These are phyloP conservation scores for Dictyostelium discoideum DNA, from an alignment of 78 protist species.

Conservation along the genomic window DNA sequence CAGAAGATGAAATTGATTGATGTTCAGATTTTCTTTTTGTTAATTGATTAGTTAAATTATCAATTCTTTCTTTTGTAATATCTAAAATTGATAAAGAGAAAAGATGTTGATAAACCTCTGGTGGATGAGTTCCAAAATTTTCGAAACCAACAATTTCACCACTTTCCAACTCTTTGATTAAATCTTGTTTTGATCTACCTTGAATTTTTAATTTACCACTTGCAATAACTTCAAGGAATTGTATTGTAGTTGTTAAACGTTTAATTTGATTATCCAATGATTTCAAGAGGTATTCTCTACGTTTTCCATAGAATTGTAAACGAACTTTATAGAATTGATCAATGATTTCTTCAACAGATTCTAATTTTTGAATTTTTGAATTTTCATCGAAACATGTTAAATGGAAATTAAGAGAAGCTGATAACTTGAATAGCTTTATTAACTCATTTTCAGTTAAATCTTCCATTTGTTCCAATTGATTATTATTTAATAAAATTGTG, in stretches of 20 bases:
- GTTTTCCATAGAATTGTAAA: slow-evolving; percentile 39
- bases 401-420: neutral
- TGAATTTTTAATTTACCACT: slow-evolving; percentile 31
- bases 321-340: slow-evolving; percentile 46
- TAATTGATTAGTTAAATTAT: neutral
- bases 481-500: neutral
- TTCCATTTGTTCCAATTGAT: slow-evolving; percentile 1
- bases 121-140: slow-evolving; percentile 1
- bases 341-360: neutral
- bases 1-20: neutral
- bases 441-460: slow-evolving; percentile 36
- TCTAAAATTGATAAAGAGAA: slow-evolving; percentile 63
- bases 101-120: slow-evolving; percentile 42
- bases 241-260: neutral
- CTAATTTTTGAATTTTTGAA: slow-evolving; percentile 7
- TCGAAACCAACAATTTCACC: neutral
- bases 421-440: slow-evolving; percentile 23
- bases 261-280: neutral
- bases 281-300: neutral
- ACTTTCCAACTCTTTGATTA: slow-evolving; percentile 24
- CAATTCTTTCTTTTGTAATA: slow-evolving; percentile 75
- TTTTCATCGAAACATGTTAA: slow-evolving; percentile 67
- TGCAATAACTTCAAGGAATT: slow-evolving; percentile 33
- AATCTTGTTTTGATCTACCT: slow-evolving; percentile 42
- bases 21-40: neutral